Percentiles rank a stretch among this genome's conserved stretches.
Evolutionary conservation across 805 yeast genomes (phyloP).

Genomic region (Metschnikowia noctiluminum): DNA sequence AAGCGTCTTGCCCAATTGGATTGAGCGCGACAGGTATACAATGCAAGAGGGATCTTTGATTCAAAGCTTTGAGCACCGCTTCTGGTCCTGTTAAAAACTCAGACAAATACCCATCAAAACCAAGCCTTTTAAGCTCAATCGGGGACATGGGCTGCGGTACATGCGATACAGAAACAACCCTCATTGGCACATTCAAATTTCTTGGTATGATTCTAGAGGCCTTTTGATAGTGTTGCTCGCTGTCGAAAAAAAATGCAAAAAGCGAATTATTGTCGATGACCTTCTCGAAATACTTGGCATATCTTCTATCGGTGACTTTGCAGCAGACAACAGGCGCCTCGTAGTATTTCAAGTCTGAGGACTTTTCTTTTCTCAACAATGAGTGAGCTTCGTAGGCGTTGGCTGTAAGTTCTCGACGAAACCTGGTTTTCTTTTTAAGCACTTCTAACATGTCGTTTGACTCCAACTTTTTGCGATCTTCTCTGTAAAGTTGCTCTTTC

Average conservation of each 20-base stretch:
- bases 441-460: slow-evolving; percentile 49
- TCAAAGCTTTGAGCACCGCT: slow-evolving; percentile 68
- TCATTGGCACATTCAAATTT: slow-evolving; percentile 50
- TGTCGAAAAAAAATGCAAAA: slow-evolving; percentile 60
- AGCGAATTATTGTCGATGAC: slow-evolving; percentile 52
- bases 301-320: slow-evolving; percentile 45
- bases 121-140: slow-evolving; percentile 42
- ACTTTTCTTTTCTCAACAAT: slow-evolving; percentile 35
- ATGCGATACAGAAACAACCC: slow-evolving; percentile 37
- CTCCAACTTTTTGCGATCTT: slow-evolving; percentile 15
- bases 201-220: slow-evolving; percentile 38
- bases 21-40: slow-evolving; percentile 61
- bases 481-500: slow-evolving; percentile 9
- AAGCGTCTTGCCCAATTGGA: slow-evolving; percentile 40
- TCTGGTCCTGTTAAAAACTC: slow-evolving; percentile 75
- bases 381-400: slow-evolving; percentile 40
- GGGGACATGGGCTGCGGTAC: slow-evolving; percentile 17
- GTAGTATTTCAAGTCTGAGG: slow-evolving; percentile 43
- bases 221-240: slow-evolving; percentile 45
- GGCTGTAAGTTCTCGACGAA: slow-evolving; percentile 32
- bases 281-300: slow-evolving; percentile 56
- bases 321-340: slow-evolving; percentile 78
- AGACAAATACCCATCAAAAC: slow-evolving; percentile 76
- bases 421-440: slow-evolving; percentile 27
- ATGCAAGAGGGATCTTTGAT: slow-evolving; percentile 45